These are phyloP conservation scores for Cucumis hystrix DNA, from an alignment of 306 rosid species.

Conservation along the genomic window DNA sequence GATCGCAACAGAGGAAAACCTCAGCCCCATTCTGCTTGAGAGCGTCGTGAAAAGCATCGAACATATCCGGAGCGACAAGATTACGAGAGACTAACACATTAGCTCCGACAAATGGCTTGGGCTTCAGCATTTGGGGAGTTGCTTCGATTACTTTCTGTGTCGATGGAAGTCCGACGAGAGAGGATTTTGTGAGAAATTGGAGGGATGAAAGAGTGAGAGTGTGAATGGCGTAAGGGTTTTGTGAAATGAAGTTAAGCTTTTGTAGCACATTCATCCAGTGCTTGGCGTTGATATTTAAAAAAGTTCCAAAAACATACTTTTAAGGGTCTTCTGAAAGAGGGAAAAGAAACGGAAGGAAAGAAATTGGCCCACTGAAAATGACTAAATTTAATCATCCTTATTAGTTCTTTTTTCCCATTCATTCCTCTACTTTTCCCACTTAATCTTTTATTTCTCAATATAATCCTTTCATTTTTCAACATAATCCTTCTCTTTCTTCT, in stretches of 20 bases:
- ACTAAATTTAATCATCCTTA: no score
- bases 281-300: not conserved
- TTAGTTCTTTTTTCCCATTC: no score
- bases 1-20: constrained; percentile 75
- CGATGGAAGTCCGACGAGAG: not conserved
- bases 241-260: not conserved
- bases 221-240: constrained; percentile 3
- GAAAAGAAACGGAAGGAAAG: no score
- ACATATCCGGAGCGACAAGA: constrained; percentile 78
- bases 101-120: constrained; percentile 58
- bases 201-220: not conserved
- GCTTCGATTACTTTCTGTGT: not conserved
- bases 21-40: constrained; percentile 70
- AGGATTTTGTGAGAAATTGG: not conserved
- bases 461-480: no score
- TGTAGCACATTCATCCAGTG: not conserved
- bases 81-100: constrained; percentile 82
- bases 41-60: constrained; percentile 76
- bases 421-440: no score
- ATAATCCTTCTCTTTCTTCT: no score
- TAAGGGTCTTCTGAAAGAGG: no score
- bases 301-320: no score
- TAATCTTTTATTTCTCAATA: no score
- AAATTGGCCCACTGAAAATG: no score
- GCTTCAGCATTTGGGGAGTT: constrained; percentile 31